Base-by-base conservation (phyloP, 768 basidiomycete species). In the Austroboletus eburneus region DNA sequence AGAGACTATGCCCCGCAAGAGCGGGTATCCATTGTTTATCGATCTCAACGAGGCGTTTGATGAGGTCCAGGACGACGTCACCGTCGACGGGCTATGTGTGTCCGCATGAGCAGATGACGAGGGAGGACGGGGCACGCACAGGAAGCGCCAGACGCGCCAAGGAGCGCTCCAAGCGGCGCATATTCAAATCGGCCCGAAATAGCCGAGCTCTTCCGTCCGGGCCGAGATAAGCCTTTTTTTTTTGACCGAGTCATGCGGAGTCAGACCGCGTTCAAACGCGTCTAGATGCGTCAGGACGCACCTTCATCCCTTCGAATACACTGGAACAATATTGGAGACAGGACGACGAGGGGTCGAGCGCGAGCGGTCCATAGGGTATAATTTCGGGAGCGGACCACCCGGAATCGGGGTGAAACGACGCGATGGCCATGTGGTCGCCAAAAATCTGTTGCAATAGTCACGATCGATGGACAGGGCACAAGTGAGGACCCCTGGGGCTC, bases 21-120 rank as follows among this genome's bases (percentile, higher is more conserved):
- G 71, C 67, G 3, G 92, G 93, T 25, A 96, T 90, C 92, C 93
- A 96, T 10, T 84, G 78, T n/a, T 72, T 65, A 36, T 97, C 93
- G 38, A 86, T 52, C 34, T 61, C 45, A 40, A 88, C 80, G 48
- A 97, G 77, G 39, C 77, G 76, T 64, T 86, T 84, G 61, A 82
- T 73, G 43, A 81, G 69, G 35, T 67, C 66, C 32, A 76, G 70
- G 24, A 81, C 68, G 29, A 67, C 68, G 34, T 75, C 69, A 1
- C 71, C 69, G 46, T 77, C 65, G 56, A 79, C 75, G 13, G 69
- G 61, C 73, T 70, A 25, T 21, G 10, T 27, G 25, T 5, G 6
- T 27, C 25, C 9, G 8, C 32, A 33, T 4, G 16, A 12, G 12
- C 32, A 16, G 32, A 12, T 4, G 12, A 9, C 32, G 32, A 16